A percentile compares a stretch with the other conserved stretches of the same genome.
Evolutionary conservation across 2,329 filamentous ascomycete genomes (phyloP).

Genomic region (Onygena corvina): DNA sequence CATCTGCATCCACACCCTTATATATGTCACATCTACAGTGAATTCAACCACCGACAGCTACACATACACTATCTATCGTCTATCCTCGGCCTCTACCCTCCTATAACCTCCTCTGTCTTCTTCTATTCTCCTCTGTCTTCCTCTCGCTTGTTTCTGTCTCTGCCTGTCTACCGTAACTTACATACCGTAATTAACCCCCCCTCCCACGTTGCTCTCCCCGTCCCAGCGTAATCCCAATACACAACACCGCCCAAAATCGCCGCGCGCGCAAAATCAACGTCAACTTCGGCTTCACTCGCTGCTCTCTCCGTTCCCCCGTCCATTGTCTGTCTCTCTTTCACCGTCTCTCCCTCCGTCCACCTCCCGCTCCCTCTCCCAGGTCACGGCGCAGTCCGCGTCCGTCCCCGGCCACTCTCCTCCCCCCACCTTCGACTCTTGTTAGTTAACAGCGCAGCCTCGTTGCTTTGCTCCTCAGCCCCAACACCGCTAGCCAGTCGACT

Average conservation of each 20-base stretch:
- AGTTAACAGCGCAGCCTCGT: no score
- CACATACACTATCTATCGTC: neutral
- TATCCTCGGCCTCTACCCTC: neutral
- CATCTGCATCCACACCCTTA: neutral
- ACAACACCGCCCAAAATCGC: neutral
- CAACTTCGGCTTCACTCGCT: conserved; percentile 3
- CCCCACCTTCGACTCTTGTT: no score
- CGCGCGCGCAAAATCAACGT: neutral
- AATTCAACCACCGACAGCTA: neutral
- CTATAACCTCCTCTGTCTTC: neutral
- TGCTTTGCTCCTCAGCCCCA: no score
- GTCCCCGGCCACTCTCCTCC: no score
- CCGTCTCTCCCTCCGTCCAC: neutral
- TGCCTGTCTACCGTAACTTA: neutral
- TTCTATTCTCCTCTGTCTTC: neutral
- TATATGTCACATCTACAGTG: neutral
- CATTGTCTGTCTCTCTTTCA: neutral
- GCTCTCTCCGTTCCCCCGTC: neutral
- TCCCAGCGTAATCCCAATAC: neutral
- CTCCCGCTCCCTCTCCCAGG: neutral
- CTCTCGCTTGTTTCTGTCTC: neutral
- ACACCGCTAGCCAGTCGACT: no score
- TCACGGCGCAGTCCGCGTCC: no score
- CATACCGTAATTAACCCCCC: neutral
- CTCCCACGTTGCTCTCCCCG: neutral